These are phyloP conservation scores for Saccharata proteae DNA, from an alignment of 2,329 filamentous ascomycete species.

Conservation along the genomic window DNA sequence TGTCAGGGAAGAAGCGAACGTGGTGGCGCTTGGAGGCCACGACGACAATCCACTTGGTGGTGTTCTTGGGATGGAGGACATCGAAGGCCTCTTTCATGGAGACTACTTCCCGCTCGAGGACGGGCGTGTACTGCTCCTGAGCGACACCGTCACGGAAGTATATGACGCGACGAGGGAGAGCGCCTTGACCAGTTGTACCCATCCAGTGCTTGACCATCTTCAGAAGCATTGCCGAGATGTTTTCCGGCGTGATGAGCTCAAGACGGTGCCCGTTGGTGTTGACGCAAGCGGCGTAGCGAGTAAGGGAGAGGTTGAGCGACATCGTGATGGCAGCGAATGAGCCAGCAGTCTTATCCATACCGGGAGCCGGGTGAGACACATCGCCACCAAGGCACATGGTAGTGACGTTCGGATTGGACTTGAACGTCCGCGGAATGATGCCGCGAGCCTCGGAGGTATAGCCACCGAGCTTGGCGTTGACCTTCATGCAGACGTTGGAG, in stretches of 20 bases:
- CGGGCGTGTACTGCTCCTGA: slow-evolving; percentile 71
- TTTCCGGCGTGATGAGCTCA: slow-evolving; percentile 62
- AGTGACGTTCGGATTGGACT: slow-evolving; percentile 11
- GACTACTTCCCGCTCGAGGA: slow-evolving; percentile 65
- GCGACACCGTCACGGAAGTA: slow-evolving; percentile 91
- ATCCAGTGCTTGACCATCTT: slow-evolving; percentile 56
- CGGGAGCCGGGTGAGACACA: slow-evolving; percentile 72
- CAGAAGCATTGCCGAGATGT: slow-evolving; percentile 54
- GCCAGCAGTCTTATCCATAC: slow-evolving; percentile 33
- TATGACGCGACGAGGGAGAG: slow-evolving; percentile 60
- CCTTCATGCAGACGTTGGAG: slow-evolving; percentile 91
- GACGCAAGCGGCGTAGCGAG: slow-evolving; percentile 66
- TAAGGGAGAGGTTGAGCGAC: slow-evolving; percentile 57
- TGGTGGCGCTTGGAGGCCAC: slow-evolving; percentile 92
- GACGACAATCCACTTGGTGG: slow-evolving; percentile 68
- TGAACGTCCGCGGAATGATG: slow-evolving; percentile 21
- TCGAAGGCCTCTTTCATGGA: slow-evolving; percentile 46
- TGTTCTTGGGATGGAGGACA: slow-evolving; percentile 18
- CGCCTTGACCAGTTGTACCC: slow-evolving; percentile 38
- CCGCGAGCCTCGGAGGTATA: slow-evolving; percentile 47
- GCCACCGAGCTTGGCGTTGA: slow-evolving; percentile 91
- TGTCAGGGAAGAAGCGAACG: slow-evolving; percentile 75
- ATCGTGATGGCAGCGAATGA: slow-evolving; percentile 84
- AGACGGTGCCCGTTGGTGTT: slow-evolving; percentile 73
- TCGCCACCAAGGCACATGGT: slow-evolving; percentile 87